Conservation (phyloP, 345 rosid genomes). For the Lumnitzera littorea region DNA sequence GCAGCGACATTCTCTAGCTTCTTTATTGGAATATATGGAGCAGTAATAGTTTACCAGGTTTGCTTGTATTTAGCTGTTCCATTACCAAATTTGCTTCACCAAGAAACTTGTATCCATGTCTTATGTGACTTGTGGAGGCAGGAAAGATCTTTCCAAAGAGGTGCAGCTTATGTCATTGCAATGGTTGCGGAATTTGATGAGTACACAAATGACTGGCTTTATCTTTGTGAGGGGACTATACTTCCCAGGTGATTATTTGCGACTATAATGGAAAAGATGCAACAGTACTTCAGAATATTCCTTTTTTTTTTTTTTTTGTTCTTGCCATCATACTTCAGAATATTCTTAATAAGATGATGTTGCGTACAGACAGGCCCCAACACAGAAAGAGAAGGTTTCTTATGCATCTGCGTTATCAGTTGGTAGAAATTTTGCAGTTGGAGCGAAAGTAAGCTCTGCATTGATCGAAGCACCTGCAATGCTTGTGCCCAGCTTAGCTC, state of each 20-base stretch:
- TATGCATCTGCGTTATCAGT: conserved; percentile 43
- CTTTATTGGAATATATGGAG: conserved; percentile 67
- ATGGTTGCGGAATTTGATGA: conserved; percentile 87
- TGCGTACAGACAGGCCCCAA: conserved; percentile 51
- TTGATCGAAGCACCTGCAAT: conserved; percentile 53
- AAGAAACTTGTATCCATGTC: neutral
- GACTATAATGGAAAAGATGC: neutral
- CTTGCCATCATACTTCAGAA: neutral
- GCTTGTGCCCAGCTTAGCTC: conserved; percentile 67
- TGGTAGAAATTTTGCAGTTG: conserved; percentile 24
- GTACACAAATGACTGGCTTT: conserved; percentile 83
- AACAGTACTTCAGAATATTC: conserved; percentile 11
- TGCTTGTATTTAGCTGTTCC: neutral
- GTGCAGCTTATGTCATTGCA: conserved; percentile 76
- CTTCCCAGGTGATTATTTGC: conserved; percentile 57
- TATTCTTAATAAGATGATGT: conserved; percentile 19
- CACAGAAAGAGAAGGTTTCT: conserved; percentile 44
- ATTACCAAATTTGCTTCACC: neutral
- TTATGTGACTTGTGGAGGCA: conserved; percentile 20
- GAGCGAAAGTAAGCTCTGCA: conserved; percentile 24
- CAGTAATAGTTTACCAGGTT: conserved; percentile 71
- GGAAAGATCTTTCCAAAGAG: conserved; percentile 77
- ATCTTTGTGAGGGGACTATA: conserved; percentile 74
- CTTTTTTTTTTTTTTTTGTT: too few species aligned
- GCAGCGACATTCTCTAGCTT: conserved; percentile 48